A percentile compares a stretch with the other conserved stretches of the same genome.
phyloP scores from a whole-genome alignment of 306 rosid species.

The Acacia acuminata region DNA sequence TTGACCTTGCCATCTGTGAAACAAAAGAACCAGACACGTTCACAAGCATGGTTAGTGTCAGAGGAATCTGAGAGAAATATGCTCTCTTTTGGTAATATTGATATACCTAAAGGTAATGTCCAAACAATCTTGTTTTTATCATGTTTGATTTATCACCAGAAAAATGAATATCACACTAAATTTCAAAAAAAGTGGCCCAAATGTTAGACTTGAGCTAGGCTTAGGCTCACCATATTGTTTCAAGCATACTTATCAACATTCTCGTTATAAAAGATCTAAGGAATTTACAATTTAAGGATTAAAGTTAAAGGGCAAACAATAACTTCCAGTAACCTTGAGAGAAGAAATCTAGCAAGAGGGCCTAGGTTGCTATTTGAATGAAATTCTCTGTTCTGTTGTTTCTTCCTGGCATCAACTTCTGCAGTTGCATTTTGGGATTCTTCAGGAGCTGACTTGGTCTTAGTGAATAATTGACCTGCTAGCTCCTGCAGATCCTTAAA shows the following conservation, averaged over 20 bases:
- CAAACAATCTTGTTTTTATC: neutral
- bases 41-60: conserved; percentile 1
- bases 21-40: conserved; percentile 17
- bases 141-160: neutral
- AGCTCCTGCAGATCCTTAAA: conserved; percentile 77
- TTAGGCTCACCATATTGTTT: neutral
- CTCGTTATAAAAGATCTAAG: neutral
- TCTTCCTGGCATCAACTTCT: conserved; percentile 58
- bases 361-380: conserved; percentile 81
- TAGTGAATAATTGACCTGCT: conserved; percentile 63
- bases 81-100: neutral
- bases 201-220: conserved; percentile 2
- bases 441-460: conserved; percentile 60
- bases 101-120: neutral
- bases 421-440: conserved; percentile 42
- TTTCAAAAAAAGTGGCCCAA: neutral
- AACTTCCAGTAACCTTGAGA: conserved; percentile 73
- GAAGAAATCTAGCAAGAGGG: conserved; percentile 94
- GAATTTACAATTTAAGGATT: neutral
- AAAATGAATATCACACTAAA: neutral
- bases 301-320: conserved; percentile 1
- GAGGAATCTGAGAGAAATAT: neutral
- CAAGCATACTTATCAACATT: neutral
- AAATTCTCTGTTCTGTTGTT: conserved; percentile 67
- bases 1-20: conserved; percentile 78